These are phyloP conservation scores for Stropharia rugosoannulata DNA, from an alignment of 768 basidiomycete species.

Conservation along the genomic window DNA sequence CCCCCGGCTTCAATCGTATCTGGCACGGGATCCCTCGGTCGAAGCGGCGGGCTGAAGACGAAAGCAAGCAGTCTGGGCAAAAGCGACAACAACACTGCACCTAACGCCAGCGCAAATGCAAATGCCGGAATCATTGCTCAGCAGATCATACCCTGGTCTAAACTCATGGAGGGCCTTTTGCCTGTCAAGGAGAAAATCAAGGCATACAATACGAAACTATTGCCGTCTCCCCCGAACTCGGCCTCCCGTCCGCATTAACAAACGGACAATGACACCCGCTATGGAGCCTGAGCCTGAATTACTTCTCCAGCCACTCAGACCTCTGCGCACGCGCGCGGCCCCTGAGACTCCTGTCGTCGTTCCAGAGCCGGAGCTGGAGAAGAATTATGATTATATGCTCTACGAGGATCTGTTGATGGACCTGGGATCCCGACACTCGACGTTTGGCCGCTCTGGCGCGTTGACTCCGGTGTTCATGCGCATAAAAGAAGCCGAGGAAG, in stretches of 20 bases:
- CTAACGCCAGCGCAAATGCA: conserved; percentile 2
- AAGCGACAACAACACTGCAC: conserved; percentile 1
- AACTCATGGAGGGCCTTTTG: conserved; percentile 31
- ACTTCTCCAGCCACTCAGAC: conserved; percentile 58
- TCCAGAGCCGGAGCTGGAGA: conserved; percentile 21
- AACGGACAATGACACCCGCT: conserved; percentile 54
- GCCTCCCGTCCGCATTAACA: conserved; percentile 26
- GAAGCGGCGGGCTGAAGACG: too few relatives aligned
- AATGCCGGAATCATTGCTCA: conserved; percentile 37
- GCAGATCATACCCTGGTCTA: conserved; percentile 65
- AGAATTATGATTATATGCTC: background rate
- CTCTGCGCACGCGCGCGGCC: conserved; percentile 33
- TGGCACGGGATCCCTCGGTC: background rate
- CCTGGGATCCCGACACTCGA: conserved; percentile 10
- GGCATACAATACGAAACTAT: conserved; percentile 6
- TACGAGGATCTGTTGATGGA: background rate
- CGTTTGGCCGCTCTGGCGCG: conserved; percentile 32
- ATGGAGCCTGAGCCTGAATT: conserved; percentile 58
- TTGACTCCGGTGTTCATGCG: conserved; percentile 37
- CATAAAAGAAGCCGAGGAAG: conserved; percentile 15
- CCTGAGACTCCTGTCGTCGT: conserved; percentile 17
- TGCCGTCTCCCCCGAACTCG: conserved; percentile 9
- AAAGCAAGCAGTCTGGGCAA: background rate
- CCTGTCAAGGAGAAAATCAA: conserved; percentile 24
- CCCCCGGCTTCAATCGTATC: conserved; percentile 4